Evolutionary conservation across 1,284 basidiomycete genomes (phyloP).

Genomic region (Megacollybia platyphylla): DNA sequence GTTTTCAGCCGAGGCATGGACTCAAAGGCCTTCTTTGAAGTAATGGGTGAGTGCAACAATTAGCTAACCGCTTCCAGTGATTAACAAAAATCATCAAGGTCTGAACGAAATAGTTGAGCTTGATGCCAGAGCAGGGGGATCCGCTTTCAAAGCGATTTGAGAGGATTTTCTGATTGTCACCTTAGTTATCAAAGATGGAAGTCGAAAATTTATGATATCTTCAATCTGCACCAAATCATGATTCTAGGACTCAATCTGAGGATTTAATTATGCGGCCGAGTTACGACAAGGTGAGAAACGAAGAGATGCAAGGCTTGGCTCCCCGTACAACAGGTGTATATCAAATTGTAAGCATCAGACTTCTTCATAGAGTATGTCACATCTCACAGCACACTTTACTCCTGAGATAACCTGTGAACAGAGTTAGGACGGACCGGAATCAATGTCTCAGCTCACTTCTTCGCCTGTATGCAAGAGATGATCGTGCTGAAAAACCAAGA

Average conservation of each 20-base stretch:
- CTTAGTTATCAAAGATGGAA: background rate
- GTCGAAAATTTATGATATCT: background rate
- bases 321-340: background rate
- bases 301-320: background rate
- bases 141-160: conserved; percentile 37
- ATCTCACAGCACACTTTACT: background rate
- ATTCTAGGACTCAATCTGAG: too few relatives aligned
- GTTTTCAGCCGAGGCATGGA: conserved; percentile 61
- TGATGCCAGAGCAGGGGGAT: conserved; percentile 48
- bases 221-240: background rate
- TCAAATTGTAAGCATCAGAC: background rate
- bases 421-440: background rate
- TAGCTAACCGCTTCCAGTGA: too few relatives aligned
- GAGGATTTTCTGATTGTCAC: background rate
- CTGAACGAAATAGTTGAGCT: conserved; percentile 42
- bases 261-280: too few relatives aligned
- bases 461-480: conserved; percentile 7
- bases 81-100: conserved; percentile 19
- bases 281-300: too few relatives aligned
- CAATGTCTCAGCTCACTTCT: conserved; percentile 2
- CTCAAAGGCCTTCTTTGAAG: conserved; percentile 63
- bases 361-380: background rate
- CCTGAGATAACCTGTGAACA: background rate
- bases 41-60: conserved; percentile 37
- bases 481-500: conserved; percentile 8